Conservation (phyloP, 2,329 filamentous ascomycete genomes). For the Ophiostoma sp. region DNA sequence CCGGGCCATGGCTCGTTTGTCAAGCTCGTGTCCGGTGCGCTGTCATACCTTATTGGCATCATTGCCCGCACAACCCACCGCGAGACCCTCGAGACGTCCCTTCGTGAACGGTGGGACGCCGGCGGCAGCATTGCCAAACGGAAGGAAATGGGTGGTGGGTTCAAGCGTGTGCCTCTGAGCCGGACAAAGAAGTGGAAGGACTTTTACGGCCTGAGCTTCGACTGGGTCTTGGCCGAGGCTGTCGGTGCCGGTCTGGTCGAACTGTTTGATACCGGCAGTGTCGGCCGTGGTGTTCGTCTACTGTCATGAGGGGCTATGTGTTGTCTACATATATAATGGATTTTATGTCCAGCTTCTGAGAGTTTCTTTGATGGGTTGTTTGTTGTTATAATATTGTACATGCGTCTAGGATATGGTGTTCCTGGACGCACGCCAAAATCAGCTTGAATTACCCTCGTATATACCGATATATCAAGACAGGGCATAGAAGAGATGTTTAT, state of each 20-base stretch:
- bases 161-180: conserved; percentile 53
- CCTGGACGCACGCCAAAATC: background rate
- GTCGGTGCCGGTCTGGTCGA: conserved; percentile 70
- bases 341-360: background rate
- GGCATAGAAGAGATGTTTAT: background rate
- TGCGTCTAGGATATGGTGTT: background rate
- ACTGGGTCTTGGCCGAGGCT: conserved; percentile 71
- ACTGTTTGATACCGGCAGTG: conserved; percentile 71
- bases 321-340: background rate
- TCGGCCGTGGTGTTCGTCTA: conserved; percentile 64
- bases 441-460: background rate
- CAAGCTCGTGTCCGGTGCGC: conserved; percentile 62
- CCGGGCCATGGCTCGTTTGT: conserved; percentile 68
- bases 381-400: background rate
- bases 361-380: background rate
- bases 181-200: conserved; percentile 69
- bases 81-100: conserved; percentile 61
- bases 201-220: conserved; percentile 68
- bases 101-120: conserved; percentile 71
- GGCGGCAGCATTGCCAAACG: conserved; percentile 40
- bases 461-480: background rate
- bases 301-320: conserved; percentile 4
- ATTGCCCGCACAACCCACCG: conserved; percentile 60
- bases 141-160: conserved; percentile 44
- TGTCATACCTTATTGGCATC: conserved; percentile 61